A percentile compares a stretch with the other conserved stretches of the same genome.
phyloP scores from a whole-genome alignment of 2,329 filamentous ascomycete genomes.

The Curvularia verruculosa region DNA sequence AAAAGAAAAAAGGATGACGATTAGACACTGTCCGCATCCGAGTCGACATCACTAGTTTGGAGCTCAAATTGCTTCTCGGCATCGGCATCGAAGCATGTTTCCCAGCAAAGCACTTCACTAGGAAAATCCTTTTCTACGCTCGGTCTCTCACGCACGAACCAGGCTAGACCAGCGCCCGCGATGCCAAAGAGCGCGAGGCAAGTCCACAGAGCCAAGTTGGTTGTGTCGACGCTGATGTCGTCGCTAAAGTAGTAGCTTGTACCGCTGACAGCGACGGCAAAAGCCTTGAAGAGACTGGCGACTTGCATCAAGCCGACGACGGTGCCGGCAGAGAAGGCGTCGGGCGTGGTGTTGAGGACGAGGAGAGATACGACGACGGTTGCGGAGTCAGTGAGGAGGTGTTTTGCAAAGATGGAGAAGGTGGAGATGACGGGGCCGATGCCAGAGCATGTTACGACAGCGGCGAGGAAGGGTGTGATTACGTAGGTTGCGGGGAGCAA shows the following conservation, averaged over 20 bases:
- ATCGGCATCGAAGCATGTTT: constrained; percentile 55
- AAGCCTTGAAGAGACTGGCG: constrained; percentile 54
- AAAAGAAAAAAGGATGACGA: background rate
- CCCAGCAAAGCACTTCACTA: constrained; percentile 53
- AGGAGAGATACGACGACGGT: constrained; percentile 54
- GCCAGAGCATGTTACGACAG: constrained; percentile 44
- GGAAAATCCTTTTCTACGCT: constrained; percentile 54
- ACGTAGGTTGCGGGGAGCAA: constrained; percentile 51
- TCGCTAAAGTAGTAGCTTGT: constrained; percentile 54
- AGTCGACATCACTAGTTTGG: constrained; percentile 12
- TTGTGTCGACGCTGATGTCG: constrained; percentile 51
- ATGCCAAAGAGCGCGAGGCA: constrained; percentile 50
- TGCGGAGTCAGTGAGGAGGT: constrained; percentile 50
- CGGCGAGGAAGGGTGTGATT: constrained; percentile 48
- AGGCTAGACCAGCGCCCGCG: constrained; percentile 52
- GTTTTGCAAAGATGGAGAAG: constrained; percentile 52
- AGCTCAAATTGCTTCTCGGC: constrained; percentile 32
- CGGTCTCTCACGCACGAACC: constrained; percentile 54
- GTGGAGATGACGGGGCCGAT: constrained; percentile 48
- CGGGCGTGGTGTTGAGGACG: constrained; percentile 56
- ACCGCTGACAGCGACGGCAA: constrained; percentile 55
- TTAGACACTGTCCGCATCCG: constrained; percentile 14
- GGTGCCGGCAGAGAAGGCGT: constrained; percentile 55
- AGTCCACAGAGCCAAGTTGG: constrained; percentile 55
- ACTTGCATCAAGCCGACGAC: constrained; percentile 57